Evolutionary conservation across 179 eudicot genomes (phyloP).

Genomic region (Amaranthus tricolor): DNA sequence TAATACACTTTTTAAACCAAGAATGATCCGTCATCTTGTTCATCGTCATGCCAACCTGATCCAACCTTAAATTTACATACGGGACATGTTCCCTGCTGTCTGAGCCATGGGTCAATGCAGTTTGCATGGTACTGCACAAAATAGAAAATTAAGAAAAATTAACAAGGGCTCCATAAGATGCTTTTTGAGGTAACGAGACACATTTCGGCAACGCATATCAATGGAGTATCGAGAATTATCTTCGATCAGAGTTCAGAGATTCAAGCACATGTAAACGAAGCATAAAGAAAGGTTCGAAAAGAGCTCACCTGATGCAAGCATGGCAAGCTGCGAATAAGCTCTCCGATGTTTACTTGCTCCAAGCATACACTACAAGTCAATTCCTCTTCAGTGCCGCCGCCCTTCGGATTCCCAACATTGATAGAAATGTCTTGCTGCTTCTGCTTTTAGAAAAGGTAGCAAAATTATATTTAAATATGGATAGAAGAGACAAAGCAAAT

Average conservation of each 20-base stretch:
- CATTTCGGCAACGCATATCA: not conserved
- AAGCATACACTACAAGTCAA: slow-evolving; percentile 88
- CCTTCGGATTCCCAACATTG: slow-evolving; percentile 37
- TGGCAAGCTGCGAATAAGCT: slow-evolving; percentile 80
- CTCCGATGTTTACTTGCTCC: slow-evolving; percentile 85
- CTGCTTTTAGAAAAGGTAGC: slow-evolving; percentile 26
- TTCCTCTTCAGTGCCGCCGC: slow-evolving; percentile 53
- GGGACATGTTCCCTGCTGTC: slow-evolving; percentile 93
- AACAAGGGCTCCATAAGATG: not conserved
- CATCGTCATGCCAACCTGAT: slow-evolving; percentile 54
- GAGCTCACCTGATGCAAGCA: slow-evolving; percentile 79
- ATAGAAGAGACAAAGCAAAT: not conserved
- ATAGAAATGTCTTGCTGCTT: slow-evolving; percentile 54
- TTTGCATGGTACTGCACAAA: slow-evolving; percentile 71
- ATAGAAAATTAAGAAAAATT: not conserved
- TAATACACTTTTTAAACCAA: slow-evolving; percentile 35
- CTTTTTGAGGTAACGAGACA: no score
- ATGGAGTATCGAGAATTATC: not conserved
- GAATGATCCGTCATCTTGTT: slow-evolving; percentile 48
- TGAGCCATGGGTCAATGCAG: slow-evolving; percentile 89
- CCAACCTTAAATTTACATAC: slow-evolving; percentile 79
- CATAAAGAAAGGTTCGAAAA: not conserved
- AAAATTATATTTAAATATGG: not conserved
- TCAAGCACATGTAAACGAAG: slow-evolving; percentile 5
- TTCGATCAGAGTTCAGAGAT: not conserved